Conservation (phyloP, 2,329 filamentous ascomycete species). For the Periconia sp. region DNA sequence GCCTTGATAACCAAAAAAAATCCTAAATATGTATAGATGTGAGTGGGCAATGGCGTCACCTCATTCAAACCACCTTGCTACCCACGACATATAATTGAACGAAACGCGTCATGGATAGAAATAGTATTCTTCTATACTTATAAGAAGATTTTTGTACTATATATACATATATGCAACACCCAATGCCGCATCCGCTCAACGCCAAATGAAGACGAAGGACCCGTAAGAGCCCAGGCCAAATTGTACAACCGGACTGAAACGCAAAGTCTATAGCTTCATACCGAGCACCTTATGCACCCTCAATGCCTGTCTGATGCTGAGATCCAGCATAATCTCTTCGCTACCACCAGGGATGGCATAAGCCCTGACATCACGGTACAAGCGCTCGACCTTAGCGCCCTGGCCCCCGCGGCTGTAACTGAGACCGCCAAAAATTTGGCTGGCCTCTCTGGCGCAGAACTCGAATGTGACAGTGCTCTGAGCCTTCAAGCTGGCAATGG, state of each 20-base stretch:
- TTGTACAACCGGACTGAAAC: background rate
- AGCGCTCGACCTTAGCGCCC: constrained; percentile 89
- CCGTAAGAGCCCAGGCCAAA: background rate
- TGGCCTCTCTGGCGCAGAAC: constrained; percentile 94
- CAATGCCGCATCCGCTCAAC: background rate
- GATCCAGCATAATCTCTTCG: constrained; percentile 98
- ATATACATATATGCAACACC: background rate
- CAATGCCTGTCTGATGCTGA: constrained; percentile 89
- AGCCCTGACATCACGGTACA: constrained; percentile 93
- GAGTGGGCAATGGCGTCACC: too few species aligned
- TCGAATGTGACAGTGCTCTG: constrained; percentile 94
- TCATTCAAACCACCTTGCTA: too few species aligned
- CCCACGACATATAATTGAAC: background rate
- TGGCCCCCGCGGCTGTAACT: constrained; percentile 92
- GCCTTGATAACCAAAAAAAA: too few species aligned
- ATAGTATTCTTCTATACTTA: background rate
- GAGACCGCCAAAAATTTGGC: constrained; percentile 94
- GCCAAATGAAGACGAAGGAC: background rate
- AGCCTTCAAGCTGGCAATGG: constrained; percentile 91
- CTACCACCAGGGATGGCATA: constrained; percentile 93
- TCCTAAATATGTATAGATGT: too few species aligned
- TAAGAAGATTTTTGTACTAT: background rate
- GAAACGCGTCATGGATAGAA: background rate
- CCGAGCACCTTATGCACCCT: constrained; percentile 87
- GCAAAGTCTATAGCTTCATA: constrained; percentile 79